Evolutionary conservation across 768 basidiomycete species (phyloP), one percentile per base, ranked within the genome.

Genomic region (Boletus sp.): DNA sequence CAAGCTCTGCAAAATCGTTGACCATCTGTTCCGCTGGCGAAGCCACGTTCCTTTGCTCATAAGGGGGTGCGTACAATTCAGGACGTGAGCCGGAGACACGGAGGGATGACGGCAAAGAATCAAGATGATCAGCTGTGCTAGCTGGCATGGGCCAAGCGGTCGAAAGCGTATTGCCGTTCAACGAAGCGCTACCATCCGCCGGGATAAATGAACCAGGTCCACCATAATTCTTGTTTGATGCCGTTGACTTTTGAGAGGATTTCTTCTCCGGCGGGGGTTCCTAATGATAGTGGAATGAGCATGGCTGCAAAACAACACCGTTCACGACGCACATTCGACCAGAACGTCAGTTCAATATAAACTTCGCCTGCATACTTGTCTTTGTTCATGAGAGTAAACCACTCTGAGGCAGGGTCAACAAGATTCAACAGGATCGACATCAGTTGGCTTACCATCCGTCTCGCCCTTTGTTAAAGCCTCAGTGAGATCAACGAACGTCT

Each of bases 261-360:
- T 84, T 89, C 73, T 89, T 91, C 62, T 83, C 83, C n/a, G 90
- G 92, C 6, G 87, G 79, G 36, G 87, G 85, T 72, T 88, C 91
- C 91, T 92, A 24, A 37, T 42, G n/a, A 54, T 50, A 12, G 29
- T 45, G 45, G 30, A 48, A 50, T 61, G 46, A 60, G 55, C n/a
- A 58, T 40, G 41, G n/a, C 9, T 42, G 20, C 18, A 44, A 42
- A 30, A n/a, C 8, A n/a, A n/a, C 41, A 30, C 41, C 6, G 41
- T 41, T 9, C 33, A 20, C 35, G 41, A 59, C 88, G 55, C 59
- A 92, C 92, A 69, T 93, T 92, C 10, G 94, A 94, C 86, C 92
- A 99, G 76, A 96, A 98, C 0, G 97, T 99, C 66, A 98, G 72
- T 70, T 99, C 97, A 20, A 98, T 78, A 69, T 96, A 98, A 12